These are phyloP conservation scores for Metarhizium robertsii DNA, from an alignment of 2,329 filamentous ascomycete species.

Conservation along the genomic window DNA sequence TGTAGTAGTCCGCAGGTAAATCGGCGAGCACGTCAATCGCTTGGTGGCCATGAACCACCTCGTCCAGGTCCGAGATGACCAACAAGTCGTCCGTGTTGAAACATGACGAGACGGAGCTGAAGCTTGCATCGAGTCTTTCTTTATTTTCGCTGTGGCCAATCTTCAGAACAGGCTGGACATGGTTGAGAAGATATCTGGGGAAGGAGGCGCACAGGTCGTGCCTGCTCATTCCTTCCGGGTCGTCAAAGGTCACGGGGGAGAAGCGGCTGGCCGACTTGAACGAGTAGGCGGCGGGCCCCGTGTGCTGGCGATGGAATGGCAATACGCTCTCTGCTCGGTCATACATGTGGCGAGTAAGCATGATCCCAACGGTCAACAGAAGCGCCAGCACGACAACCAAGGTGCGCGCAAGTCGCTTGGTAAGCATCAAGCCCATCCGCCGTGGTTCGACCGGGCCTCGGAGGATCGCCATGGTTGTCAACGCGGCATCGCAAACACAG, in stretches of 20 bases:
- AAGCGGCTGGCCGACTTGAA: constrained; percentile 21
- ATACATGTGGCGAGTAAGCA: background rate
- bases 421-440: constrained; percentile 14
- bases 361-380: constrained; percentile 9
- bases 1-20: constrained; percentile 21
- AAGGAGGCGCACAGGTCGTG: constrained; percentile 22
- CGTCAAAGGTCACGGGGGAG: constrained; percentile 18
- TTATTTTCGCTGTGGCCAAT: constrained; percentile 20
- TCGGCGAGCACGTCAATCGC: constrained; percentile 32
- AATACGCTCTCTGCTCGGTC: background rate
- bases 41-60: constrained; percentile 31
- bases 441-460: constrained; percentile 1
- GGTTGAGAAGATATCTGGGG: constrained; percentile 20
- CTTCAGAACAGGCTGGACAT: constrained; percentile 24
- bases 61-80: constrained; percentile 42
- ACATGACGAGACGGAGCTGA: constrained; percentile 43
- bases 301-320: constrained; percentile 14
- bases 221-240: constrained; percentile 12
- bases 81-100: constrained; percentile 31
- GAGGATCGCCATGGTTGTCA: constrained; percentile 4
- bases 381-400: constrained; percentile 14
- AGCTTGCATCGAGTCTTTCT: constrained; percentile 27
- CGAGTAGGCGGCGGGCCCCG: constrained; percentile 17
- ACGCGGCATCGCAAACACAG: constrained; percentile 1
- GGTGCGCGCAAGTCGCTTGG: constrained; percentile 23